Percentiles rank a stretch among this genome's conserved stretches.
Evolutionary conservation across 352 stramenopile genomes (phyloP).

Genomic region (Phytophthora colocasiae): DNA sequence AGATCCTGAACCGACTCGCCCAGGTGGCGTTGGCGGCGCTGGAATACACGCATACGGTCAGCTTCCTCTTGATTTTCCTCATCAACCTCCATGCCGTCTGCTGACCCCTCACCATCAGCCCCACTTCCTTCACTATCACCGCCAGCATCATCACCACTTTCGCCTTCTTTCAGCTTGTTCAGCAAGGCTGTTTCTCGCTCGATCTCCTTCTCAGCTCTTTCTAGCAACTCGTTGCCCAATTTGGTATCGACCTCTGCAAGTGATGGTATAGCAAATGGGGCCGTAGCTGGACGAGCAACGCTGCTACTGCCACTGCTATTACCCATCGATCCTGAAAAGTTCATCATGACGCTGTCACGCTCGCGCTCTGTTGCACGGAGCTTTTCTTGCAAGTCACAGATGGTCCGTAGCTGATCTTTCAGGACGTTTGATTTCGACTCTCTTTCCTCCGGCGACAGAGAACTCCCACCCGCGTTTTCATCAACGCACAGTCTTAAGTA

Average conservation of each 20-base stretch:
- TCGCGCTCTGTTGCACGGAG: constrained; percentile 70
- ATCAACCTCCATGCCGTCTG: constrained; percentile 45
- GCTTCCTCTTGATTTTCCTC: constrained; percentile 71
- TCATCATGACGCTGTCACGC: constrained; percentile 68
- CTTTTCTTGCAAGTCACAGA: constrained; percentile 83
- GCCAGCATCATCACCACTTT: constrained; percentile 50
- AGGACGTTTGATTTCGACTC: constrained; percentile 74
- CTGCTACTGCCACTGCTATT: constrained; percentile 8
- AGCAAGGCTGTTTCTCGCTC: constrained; percentile 77
- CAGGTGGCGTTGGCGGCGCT: constrained; percentile 79
- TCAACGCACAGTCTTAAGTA: constrained; percentile 79
- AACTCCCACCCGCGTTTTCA: constrained; percentile 38
- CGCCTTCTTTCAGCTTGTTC: constrained; percentile 71
- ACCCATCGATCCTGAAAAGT: constrained; percentile 17
- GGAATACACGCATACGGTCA: constrained; percentile 83
- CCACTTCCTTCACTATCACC: constrained; percentile 49
- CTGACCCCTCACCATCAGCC: constrained; percentile 43
- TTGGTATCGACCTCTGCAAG: constrained; percentile 61
- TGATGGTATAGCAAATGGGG: constrained; percentile 46
- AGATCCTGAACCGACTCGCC: constrained; percentile 84
- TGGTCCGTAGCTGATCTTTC: constrained; percentile 83
- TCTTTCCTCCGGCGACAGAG: constrained; percentile 44
- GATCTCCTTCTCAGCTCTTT: constrained; percentile 78
- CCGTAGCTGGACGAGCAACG: constrained; percentile 21
- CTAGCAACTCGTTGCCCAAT: constrained; percentile 70